These are phyloP conservation scores for Takashimella koratensis DNA, from an alignment of 1,284 basidiomycete species.

Conservation along the genomic window DNA sequence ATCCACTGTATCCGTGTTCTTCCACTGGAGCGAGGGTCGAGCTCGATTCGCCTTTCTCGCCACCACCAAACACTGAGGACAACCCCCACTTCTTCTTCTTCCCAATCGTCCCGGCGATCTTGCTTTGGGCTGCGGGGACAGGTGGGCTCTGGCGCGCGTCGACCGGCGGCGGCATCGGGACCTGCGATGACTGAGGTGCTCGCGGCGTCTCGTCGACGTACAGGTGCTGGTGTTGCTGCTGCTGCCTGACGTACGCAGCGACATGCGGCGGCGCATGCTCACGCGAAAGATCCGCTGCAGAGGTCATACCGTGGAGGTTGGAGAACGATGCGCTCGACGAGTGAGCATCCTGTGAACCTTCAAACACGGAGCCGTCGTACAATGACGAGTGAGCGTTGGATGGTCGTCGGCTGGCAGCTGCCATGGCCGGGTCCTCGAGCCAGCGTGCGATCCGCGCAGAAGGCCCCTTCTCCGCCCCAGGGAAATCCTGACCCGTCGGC, in stretches of 20 bases:
- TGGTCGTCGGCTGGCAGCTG: constrained; percentile 1
- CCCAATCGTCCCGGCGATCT: constrained; percentile 18
- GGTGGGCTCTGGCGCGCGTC: constrained; percentile 17
- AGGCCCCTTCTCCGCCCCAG: constrained; percentile 4
- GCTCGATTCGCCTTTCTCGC: constrained; percentile 61
- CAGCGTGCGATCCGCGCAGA: constrained; percentile 3
- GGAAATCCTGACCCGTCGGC: not conserved
- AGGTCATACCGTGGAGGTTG: constrained; percentile 9
- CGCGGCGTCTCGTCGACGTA: constrained; percentile 16
- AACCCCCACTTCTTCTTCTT: constrained; percentile 52
- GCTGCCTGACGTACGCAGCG: constrained; percentile 20
- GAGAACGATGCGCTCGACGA: constrained; percentile 19
- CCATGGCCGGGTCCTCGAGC: constrained; percentile 10
- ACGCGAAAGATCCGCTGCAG: not conserved
- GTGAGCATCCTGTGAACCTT: constrained; percentile 13
- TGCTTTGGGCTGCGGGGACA: constrained; percentile 10
- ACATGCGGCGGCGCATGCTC: constrained; percentile 13
- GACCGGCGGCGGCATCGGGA: constrained; percentile 17
- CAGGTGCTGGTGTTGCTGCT: constrained; percentile 24
- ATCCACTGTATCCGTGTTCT: constrained; percentile 53
- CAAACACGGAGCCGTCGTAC: constrained; percentile 24
- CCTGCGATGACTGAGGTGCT: constrained; percentile 3
- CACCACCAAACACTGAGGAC: constrained; percentile 64
- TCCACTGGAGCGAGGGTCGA: constrained; percentile 62
- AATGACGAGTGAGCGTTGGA: constrained; percentile 12